phyloP scores from a whole-genome alignment of 352 stramenopile genomes.

The Phytopythium vexans region DNA sequence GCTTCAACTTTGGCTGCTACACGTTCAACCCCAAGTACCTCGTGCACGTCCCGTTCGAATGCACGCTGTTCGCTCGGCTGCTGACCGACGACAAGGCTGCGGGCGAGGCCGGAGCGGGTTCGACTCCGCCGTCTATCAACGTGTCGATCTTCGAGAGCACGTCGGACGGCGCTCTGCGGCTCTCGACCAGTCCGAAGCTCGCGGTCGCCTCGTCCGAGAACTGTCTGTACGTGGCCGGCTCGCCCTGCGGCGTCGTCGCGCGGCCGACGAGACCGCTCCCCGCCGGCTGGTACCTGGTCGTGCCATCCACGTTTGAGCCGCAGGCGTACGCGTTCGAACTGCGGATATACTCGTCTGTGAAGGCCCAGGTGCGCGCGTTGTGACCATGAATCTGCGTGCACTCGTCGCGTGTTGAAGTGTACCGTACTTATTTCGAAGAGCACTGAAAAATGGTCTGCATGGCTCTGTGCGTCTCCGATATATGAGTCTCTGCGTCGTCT shows the following conservation, averaged over 20 bases:
- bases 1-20: conserved; percentile 79
- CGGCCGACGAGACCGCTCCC: conserved; percentile 26
- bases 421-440: too few relatives aligned
- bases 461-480: too few relatives aligned
- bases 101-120: conserved; percentile 6
- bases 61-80: conserved; percentile 52
- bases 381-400: conserved; percentile 7
- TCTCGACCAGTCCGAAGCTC: conserved; percentile 57
- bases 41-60: conserved; percentile 49
- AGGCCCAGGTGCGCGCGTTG: conserved; percentile 32
- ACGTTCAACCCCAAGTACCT: conserved; percentile 82
- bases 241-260: conserved; percentile 50
- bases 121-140: conserved; percentile 49
- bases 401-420: too few relatives aligned
- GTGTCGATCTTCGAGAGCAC: conserved; percentile 71
- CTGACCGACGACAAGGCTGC: conserved; percentile 21
- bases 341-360: conserved; percentile 44
- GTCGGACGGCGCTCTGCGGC: conserved; percentile 44
- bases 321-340: conserved; percentile 54
- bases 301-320: conserved; percentile 79
- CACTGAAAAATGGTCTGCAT: too few relatives aligned
- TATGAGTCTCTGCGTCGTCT: too few relatives aligned
- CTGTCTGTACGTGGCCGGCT: conserved; percentile 54
- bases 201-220: conserved; percentile 56
- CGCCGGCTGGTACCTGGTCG: conserved; percentile 61